Base-by-base conservation (phyloP, 108 stramenopile genomes). In the Stephanodiscus triporus region DNA sequence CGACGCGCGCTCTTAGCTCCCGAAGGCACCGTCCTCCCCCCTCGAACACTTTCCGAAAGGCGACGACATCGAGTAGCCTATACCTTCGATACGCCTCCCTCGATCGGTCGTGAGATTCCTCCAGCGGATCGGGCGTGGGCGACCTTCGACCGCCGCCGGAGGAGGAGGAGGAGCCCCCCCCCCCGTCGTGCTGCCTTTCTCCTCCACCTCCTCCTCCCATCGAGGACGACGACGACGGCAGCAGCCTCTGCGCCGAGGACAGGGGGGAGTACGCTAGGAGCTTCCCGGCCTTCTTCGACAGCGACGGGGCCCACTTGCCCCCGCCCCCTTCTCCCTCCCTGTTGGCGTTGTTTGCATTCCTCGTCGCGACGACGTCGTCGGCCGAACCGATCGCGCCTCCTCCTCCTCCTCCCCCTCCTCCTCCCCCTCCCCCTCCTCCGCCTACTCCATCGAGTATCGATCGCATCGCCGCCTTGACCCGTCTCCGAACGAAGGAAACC, bases 21-120 rank as follows among this genome's bases (percentile, higher is more conserved):
- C 70, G 24, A 2, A 80, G 53, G 23, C 64, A 51, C 34, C 49
- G 67, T 1, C 68, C 73, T 7, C 78, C 73, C 19, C 68, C 73
- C 67, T 68, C 73, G 60, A 80, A 80, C 45, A 80, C 38, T 59
- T 51, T 75, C 36, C 78, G 23, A 0, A 80, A 5, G 10, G 55
- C 62, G 13, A 53, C 49, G 6, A 68, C 55, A 47, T 80, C 78
- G 20, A 80, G 22, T 30, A 80, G 32, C n/a, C 73, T 40, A 22
- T 80, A 73, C 48, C 75, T 75, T 45, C 70, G 73, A 49, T 47
- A 70, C 0, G 67, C 55, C 6, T 42, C n/a, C 48, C 70, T 80
- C 37, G 77, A 71, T n/a, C 60, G 11, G 32, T 20, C 24, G 6
- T 29, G 9, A 10, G 55, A 45, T n/a, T 78, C 77, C 7, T 78